A percentile compares a stretch with the other conserved stretches of the same genome.
Conservation (phyloP, 208 protist genomes). For the Leishmania turanica region DNA sequence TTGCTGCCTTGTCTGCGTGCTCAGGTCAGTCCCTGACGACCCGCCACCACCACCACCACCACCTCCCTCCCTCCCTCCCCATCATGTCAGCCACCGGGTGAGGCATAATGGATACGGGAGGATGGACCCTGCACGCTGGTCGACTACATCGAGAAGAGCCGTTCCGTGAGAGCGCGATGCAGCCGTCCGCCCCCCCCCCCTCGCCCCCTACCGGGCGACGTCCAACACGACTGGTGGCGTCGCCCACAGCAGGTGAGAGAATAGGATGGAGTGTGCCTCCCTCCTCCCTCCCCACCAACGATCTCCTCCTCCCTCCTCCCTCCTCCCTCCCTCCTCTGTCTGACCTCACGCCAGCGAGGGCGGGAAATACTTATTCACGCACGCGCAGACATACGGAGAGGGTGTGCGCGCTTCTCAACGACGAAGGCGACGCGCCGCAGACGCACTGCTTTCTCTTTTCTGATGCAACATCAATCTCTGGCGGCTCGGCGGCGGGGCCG, state of each 20-base stretch:
- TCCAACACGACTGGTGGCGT: no score
- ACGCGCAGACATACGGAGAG: background rate
- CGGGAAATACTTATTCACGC: background rate
- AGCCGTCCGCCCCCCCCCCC: no score
- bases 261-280: no score
- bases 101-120: background rate
- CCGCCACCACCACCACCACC: no score
- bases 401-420: background rate
- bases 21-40: no score
- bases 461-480: background rate
- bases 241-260: no score
- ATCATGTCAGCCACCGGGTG: background rate
- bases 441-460: no score
- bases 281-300: background rate
- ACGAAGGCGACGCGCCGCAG: background rate
- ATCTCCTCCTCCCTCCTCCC: background rate
- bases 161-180: background rate
- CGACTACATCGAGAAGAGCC: background rate
- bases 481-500: background rate
- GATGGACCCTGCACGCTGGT: background rate
- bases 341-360: background rate
- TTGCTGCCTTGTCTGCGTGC: no score
- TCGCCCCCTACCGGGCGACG: no score
- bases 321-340: background rate
- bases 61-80: background rate